Percentiles rank a stretch among this genome's conserved stretches.
These are phyloP conservation scores for Dichotomopilus funicola DNA, from an alignment of 2,329 filamentous ascomycete genomes.

Conservation along the genomic window DNA sequence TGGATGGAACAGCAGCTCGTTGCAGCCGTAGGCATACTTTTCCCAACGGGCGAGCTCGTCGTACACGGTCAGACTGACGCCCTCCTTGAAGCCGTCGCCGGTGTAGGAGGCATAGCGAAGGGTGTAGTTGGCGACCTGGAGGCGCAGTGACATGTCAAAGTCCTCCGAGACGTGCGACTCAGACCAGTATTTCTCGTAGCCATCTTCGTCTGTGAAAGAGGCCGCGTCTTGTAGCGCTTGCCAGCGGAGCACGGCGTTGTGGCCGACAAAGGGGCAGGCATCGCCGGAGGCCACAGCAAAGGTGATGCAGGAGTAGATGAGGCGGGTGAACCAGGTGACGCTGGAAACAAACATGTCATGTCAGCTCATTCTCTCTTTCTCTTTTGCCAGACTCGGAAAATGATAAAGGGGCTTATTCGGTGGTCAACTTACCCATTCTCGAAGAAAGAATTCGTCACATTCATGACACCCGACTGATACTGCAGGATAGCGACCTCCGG, in stretches of 20 bases:
- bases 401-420: no score
- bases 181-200: slow-evolving; percentile 75
- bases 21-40: slow-evolving; percentile 80
- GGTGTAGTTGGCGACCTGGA: slow-evolving; percentile 66
- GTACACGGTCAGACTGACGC: slow-evolving; percentile 76
- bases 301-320: slow-evolving; percentile 70
- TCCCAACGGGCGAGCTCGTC: slow-evolving; percentile 82
- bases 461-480: slow-evolving; percentile 72
- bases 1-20: slow-evolving; percentile 75
- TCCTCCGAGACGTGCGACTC: slow-evolving; percentile 75
- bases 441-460: slow-evolving; percentile 67
- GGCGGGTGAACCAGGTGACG: slow-evolving; percentile 65
- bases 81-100: slow-evolving; percentile 71
- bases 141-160: slow-evolving; percentile 73
- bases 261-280: slow-evolving; percentile 71
- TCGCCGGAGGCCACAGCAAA: slow-evolving; percentile 71
- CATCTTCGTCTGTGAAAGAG: slow-evolving; percentile 61
- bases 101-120: slow-evolving; percentile 68
- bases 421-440: slow-evolving; percentile 51
- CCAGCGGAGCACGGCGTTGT: slow-evolving; percentile 72
- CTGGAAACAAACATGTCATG: slow-evolving; percentile 21
- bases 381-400: neutral
- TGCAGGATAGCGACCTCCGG: slow-evolving; percentile 75
- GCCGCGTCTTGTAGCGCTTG: slow-evolving; percentile 63
- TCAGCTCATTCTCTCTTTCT: no score